phyloP scores from a whole-genome alignment of 1,284 basidiomycete genomes.

The Amylostereum chailletii region DNA sequence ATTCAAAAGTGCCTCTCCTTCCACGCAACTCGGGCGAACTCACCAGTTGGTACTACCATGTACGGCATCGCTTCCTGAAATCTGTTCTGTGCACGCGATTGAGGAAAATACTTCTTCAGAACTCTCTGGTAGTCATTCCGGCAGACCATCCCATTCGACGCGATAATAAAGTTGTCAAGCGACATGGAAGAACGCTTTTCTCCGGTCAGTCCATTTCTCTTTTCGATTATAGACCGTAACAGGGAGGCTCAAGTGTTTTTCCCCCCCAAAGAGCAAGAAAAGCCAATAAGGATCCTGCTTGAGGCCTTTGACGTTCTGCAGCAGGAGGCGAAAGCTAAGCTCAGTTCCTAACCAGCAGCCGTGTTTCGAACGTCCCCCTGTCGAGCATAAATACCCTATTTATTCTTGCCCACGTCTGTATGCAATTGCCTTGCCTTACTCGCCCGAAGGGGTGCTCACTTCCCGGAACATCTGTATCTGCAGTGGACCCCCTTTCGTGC shows the following conservation, averaged over 20 bases:
- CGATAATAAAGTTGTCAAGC: constrained; percentile 42
- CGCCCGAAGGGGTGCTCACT: no score
- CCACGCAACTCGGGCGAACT: constrained; percentile 44
- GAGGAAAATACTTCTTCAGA: constrained; percentile 27
- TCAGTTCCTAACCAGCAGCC: not conserved
- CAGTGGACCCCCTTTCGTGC: no score
- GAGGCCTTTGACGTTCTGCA: constrained; percentile 54
- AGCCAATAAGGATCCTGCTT: constrained; percentile 53
- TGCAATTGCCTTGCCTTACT: no score
- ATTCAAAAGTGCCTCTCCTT: constrained; percentile 44
- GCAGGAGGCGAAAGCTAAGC: constrained; percentile 31
- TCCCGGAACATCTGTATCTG: no score
- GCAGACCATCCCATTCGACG: constrained; percentile 44
- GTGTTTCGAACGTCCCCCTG: no score
- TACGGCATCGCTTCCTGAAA: constrained; percentile 15
- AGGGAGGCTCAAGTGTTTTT: not conserved
- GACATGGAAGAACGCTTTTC: constrained; percentile 50
- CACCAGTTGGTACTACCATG: constrained; percentile 58
- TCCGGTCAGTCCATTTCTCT: constrained; percentile 33
- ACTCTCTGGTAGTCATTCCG: constrained; percentile 60
- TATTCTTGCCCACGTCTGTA: no score
- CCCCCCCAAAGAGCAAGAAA: constrained; percentile 39
- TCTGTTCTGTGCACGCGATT: constrained; percentile 4
- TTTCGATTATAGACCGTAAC: not conserved
- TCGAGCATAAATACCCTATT: no score